Base-by-base conservation (phyloP, 1,284 basidiomycete genomes). In the Clitocybe nebularis region DNA sequence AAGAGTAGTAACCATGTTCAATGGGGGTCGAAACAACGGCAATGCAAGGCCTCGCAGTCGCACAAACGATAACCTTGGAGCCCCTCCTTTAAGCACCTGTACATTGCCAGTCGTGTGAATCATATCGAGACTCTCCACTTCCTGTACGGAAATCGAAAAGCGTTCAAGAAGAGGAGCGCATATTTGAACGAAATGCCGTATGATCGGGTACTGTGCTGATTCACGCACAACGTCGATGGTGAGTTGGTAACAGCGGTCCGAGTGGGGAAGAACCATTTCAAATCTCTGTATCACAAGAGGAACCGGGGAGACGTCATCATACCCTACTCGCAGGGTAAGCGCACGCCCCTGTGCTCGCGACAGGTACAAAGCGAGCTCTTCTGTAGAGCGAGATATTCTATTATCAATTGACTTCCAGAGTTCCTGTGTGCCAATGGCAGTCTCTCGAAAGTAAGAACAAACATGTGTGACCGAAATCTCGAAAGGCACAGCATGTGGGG, bases 41-140 rank as follows among this genome's bases (percentile, higher is more conserved):
- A 71, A 55, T 1, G 71, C 69, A 9, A 71, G 49, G 11, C 71
- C 71, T 4, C 67, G 63, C 21, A 75, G 62, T 5, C 68, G 65
- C 8, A 72, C 48, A 28, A 67, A 67, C 10, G 52, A 50, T 11
- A 74, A 55, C 13, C 49, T 50, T 5, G 63, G 58, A 4, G 61
- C 58, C 5, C 61, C 62, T 11, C 47, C 45, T 10, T 47, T 54
- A 43, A 70, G 57, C 10, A 68, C 60, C 29, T 16, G 13, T 7
- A 32, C 14, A 9, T 32, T 32, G 6, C 14, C 9, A 39, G 60
- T 25, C 43, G 43, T 32, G 17, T 44, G 34, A 14, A 39, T 36
- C 22, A 42, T 29, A 36, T 51, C 41, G 21, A 41, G 38, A 16
- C 47, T 42, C 26, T 58, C 51, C 2, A 55, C 47, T 26, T 57